Evolutionary conservation across 495 filamentous ascomycete genomes (phyloP), one percentile per base, ranked within the genome.

Genomic region (Talaromyces stipitatus): DNA sequence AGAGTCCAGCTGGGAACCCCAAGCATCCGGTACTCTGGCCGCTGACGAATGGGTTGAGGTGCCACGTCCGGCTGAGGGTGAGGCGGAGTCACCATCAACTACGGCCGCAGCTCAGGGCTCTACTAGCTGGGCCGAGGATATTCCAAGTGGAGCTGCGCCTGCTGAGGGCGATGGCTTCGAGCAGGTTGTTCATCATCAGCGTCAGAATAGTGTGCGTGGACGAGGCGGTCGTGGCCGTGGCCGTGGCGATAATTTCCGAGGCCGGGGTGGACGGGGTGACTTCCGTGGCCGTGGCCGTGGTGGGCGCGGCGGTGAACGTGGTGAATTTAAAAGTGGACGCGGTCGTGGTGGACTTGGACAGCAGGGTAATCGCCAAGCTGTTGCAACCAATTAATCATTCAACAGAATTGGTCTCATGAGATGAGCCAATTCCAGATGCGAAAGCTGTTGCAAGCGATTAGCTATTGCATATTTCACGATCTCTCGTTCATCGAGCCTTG

Each of bases 21-120:
- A 71, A 58, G 58, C 74, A 12, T 64, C 69, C 36, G 77, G 54
- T 33, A 62, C 63, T 38, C 52, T 68, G 38, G 69, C 61, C 66
- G 79, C 83, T 7, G 87, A 94, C 61, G 82, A 82, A 59, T 95
- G 85, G 86, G 85, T 91, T 50, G 82, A 90, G 67, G 81, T 91
- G 41, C 83, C 88, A 38, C 87, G 88, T 57, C 82, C 88, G 33
- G 74, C 82, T 32, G 90, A 95, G 69, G 86, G 87, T 11, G 91
- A 94, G 48, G 85, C 78, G 60, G 65, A 78, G n/a, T 81, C 82
- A 9, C 84, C 80, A 7, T 78, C 84, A 23, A 83, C 80, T 20
- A 73, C 80, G 22, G 67, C 57, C 14, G 46, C 64, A 3, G 58
- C 53, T 10, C 61, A 69, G 12, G 53, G 50, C 12, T 71, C 73